Evolutionary conservation across 2,329 filamentous ascomycete genomes (phyloP).

Genomic region (Nemania sp.): DNA sequence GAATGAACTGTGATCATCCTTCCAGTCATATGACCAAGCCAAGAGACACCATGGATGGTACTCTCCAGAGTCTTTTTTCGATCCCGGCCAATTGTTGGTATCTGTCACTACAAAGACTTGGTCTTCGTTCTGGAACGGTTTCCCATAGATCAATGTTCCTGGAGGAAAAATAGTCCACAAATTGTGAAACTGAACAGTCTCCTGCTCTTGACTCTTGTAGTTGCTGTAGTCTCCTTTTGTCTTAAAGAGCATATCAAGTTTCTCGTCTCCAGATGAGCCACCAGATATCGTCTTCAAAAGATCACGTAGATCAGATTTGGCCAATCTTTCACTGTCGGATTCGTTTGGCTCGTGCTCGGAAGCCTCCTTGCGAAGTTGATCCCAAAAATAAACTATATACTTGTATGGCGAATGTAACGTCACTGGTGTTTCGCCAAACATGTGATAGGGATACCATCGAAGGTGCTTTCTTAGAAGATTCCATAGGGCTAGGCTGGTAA

Average conservation of each 20-base stretch:
- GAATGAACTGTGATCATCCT: not conserved
- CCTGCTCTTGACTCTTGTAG: conserved; percentile 1
- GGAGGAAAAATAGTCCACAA: conserved; percentile 8
- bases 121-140: conserved; percentile 1
- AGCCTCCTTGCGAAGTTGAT: not conserved
- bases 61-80: not conserved
- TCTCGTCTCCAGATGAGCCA: not conserved
- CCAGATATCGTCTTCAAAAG: conserved; percentile 1
- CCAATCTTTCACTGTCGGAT: not conserved
- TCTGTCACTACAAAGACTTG: conserved; percentile 8
- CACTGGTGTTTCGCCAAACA: not conserved
- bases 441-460: conserved; percentile 5
- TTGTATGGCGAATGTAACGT: conserved; percentile 1
- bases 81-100: not conserved
- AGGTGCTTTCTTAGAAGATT: not conserved
- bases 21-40: conserved; percentile 3
- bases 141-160: conserved; percentile 5
- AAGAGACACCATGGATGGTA: not conserved
- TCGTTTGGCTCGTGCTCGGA: not conserved
- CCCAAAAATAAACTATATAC: not conserved
- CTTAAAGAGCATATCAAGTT: conserved; percentile 2
- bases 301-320: not conserved
- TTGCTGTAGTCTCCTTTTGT: not conserved
- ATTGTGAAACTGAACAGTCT: conserved; percentile 3
- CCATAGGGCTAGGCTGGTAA: not conserved